Conservation (phyloP, 2,329 filamentous ascomycete species). For the Alternaria alternata region DNA sequence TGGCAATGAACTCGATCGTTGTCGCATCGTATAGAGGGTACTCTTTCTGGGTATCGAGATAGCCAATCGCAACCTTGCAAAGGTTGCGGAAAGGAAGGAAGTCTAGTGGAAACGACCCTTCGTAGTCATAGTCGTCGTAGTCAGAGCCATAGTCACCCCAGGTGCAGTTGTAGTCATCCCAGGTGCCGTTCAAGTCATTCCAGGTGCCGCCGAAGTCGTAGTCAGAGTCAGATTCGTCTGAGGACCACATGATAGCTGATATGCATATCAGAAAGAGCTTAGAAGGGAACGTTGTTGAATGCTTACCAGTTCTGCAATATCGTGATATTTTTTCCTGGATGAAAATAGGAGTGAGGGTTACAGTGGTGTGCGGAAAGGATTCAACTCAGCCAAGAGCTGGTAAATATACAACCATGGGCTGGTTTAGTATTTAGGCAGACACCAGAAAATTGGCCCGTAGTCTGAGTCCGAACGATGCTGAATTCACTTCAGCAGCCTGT, state of each 20-base stretch:
- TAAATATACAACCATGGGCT: not conserved
- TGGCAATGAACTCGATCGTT: not conserved
- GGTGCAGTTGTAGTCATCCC: not conserved
- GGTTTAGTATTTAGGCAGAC: not conserved
- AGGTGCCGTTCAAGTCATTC: not conserved
- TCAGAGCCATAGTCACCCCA: not conserved
- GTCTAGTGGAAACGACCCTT: not conserved
- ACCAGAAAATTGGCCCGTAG: not conserved
- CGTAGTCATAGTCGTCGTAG: not conserved
- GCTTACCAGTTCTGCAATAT: not conserved
- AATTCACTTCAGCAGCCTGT: not conserved
- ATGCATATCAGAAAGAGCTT: not conserved
- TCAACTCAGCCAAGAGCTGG: not conserved
- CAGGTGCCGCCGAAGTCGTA: not conserved
- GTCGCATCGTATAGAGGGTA: not conserved
- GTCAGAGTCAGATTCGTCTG: not conserved
- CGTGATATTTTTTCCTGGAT: not conserved
- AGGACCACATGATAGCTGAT: not conserved
- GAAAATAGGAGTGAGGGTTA: not conserved
- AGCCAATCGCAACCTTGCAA: not conserved
- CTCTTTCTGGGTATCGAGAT: not conserved
- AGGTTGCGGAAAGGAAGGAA: not conserved
- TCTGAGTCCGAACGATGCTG: not conserved
- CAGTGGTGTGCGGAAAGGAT: not conserved
- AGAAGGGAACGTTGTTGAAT: not conserved